Evolutionary conservation across 106 monocot species (phyloP), one percentile per base, ranked within the genome.

Genomic region (Platanthera guangdongensis): DNA sequence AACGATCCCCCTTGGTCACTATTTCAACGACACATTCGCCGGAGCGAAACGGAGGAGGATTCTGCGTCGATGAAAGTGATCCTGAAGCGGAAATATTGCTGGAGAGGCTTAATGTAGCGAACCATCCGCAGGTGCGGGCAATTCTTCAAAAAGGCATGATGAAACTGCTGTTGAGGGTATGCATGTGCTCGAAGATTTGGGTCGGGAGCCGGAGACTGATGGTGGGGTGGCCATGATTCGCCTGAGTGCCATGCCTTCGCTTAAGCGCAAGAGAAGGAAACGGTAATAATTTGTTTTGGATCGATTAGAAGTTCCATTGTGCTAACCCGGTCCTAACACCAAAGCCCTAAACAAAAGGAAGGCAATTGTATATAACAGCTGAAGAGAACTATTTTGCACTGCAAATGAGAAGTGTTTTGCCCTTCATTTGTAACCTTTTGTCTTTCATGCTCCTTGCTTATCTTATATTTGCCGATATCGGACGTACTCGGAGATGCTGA

Each of bases 171-270:
- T 50, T 25, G 50, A 6, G 28, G 16, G 48, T 19, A 46, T 60
- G 32, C 2, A 1, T 9, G 32, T 65, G 65, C 30, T 32, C 32
- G 65, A 32, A 46, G 59, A 47, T 77, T 48, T 48, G 57, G 60
- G 39, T 15, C 60, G 8, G 47, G 71, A 84, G 54, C 53, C 75
- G 59, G 51, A 1, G 48, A 68, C 10, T 7, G 57, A 21, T 1
- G 74, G 53, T 46, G 59, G 57, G 50, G 77, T 71, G 9, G 60
- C 13, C 0, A 60, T 75, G 30, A 53, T 54, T 63, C 78, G 78
- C 51, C 72, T 92, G 15, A 86, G 77, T 52, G 86, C 95, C 15
- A 92, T 92, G 95, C 83, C 89, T 72, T 86, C 81, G 7, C 84
- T 95, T 21, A 90, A 55, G 51, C 79, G 84, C 15, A 89, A 84